These are phyloP conservation scores for Oemleria cerasiformis DNA, from an alignment of 306 rosid species.

Conservation along the genomic window DNA sequence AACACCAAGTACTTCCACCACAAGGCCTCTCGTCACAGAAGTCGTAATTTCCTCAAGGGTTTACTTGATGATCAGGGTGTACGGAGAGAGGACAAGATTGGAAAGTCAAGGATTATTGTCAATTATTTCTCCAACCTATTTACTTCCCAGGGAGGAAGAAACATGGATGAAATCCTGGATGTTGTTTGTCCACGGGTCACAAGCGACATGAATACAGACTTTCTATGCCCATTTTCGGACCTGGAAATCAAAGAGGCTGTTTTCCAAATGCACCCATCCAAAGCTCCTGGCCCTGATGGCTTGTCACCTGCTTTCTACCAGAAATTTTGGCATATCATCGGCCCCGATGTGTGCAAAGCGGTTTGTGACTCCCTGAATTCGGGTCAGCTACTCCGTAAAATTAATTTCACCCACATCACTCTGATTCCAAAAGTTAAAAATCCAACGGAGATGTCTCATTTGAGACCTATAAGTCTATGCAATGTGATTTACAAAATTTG, in stretches of 20 bases:
- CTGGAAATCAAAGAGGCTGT: background rate
- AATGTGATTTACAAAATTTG: background rate
- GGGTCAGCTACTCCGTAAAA: no score
- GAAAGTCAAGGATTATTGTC: background rate
- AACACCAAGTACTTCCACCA: background rate
- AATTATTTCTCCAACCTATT: background rate
- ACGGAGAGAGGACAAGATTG: background rate
- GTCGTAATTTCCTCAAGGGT: no score
- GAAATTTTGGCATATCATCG: background rate
- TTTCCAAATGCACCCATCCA: background rate
- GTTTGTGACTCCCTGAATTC: background rate
- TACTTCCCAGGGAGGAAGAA: background rate
- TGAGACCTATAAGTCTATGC: background rate
- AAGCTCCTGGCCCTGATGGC: background rate
- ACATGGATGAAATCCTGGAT: no score
- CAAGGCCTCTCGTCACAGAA: no score
- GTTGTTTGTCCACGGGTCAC: no score
- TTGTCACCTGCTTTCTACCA: background rate
- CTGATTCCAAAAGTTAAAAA: background rate
- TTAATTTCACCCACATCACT: background rate
- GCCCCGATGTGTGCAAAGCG: background rate
- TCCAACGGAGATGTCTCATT: background rate
- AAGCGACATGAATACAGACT: no score
- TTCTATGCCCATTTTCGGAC: background rate
- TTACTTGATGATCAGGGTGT: background rate